phyloP scores from a whole-genome alignment of 164 flowering plant species.

The Vitis cinerea region DNA sequence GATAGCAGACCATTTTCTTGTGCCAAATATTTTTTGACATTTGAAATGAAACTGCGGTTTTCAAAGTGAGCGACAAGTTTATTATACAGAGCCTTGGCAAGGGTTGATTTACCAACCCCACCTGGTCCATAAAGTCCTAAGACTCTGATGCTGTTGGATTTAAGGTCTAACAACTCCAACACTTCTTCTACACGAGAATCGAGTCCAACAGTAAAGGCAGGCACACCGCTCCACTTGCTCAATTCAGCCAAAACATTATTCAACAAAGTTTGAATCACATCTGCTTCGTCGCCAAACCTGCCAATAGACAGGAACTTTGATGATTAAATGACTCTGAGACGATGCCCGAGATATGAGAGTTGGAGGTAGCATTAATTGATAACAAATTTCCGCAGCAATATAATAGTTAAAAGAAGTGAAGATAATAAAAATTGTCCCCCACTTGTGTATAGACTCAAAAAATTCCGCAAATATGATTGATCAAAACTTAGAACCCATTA shows the following conservation, averaged over 20 bases:
- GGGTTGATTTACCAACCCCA: constrained; percentile 58
- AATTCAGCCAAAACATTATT: constrained; percentile 32
- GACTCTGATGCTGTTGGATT: constrained; percentile 19
- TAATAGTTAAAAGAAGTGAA: no score
- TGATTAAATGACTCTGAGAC: no score
- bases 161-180: constrained; percentile 21
- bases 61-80: constrained; percentile 30
- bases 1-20: constrained; percentile 2
- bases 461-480: no score
- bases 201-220: constrained; percentile 35
- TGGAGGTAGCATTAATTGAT: no score
- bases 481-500: no score
- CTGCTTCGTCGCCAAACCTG: constrained; percentile 25
- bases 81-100: constrained; percentile 49
- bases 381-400: no score
- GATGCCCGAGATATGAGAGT: no score
- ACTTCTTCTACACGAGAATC: constrained; percentile 31
- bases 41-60: constrained; percentile 35
- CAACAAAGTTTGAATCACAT: constrained; percentile 25
- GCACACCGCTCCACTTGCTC: constrained; percentile 27
- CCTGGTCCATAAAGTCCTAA: constrained; percentile 44
- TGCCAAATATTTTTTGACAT: constrained; percentile 26
- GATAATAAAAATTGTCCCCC: no score
- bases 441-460: no score
- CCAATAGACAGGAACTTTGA: no score